Base-by-base conservation (phyloP, 202 grass and related monocot species). In the Digitaria exilis region DNA sequence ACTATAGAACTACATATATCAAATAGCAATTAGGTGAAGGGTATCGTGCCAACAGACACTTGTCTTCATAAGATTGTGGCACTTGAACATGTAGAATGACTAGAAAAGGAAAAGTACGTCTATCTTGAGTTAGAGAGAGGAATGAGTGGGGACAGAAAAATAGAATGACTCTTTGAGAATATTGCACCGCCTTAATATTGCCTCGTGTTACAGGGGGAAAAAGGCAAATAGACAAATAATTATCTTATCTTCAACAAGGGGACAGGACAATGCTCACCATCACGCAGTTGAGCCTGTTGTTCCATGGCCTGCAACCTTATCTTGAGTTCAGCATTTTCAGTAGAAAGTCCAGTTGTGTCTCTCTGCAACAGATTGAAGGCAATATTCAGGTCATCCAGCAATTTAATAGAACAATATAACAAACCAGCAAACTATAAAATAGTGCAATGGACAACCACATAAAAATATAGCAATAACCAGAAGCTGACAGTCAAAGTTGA, bases 271-370 rank as follows among this genome's bases (percentile, higher is more conserved):
- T 76, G 76, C 75, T 82, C 76, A 99, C 93, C 93, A 86, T 99
- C 93, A 55, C 91, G 87, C 35, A 99, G 74, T 86, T 99, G 97
- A 76, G 97, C 93, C 82, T 99, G 91, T 70, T 96, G 97, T 59
- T 96, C 93, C 89, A 99, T 99, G 52, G 93, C 93, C 86, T 99
- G 97, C 84, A 99, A 87, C 84, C 93, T 91, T 90, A 99, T 92
- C 85, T 99, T 99, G 72, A 99, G 93, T 65, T 99, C 96, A 74
- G 89, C 86, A 92, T 99, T 99, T 90, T 99, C 96, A 92, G 96
- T 35, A 72, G 96, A 99, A 83, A 99, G 86, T 68, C 96, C 96
- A 59, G 89, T 94, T 60, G 96, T 99, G 78, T 99, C 96, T 90
- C 93, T 99, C 96, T 99, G 91, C 57, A 82, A 86, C 34, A 12